Conservation (phyloP, 768 basidiomycete genomes). For the Suillus variegatus region DNA sequence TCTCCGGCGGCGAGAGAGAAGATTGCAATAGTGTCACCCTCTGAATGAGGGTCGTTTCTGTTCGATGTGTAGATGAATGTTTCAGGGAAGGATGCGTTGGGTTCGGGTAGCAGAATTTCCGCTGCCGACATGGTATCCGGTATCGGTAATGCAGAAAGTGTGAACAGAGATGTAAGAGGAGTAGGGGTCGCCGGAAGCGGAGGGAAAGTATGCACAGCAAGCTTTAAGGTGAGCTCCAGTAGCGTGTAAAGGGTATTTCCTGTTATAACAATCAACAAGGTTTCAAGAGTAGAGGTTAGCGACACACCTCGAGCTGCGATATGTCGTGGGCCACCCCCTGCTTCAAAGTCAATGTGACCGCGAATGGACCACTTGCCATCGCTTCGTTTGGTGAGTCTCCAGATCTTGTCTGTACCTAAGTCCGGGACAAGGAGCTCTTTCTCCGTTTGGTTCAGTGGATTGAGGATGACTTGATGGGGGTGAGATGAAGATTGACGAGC, state of each 20-base stretch:
- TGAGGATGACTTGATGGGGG: conserved; percentile 66
- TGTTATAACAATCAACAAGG: conserved; percentile 25
- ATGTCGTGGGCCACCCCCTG: conserved; percentile 74
- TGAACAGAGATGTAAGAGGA: conserved; percentile 41
- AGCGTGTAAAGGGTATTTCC: conserved; percentile 67
- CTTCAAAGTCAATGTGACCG: conserved; percentile 48
- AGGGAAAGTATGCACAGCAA: conserved; percentile 57
- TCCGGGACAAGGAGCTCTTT: conserved; percentile 72
- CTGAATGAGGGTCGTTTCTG: conserved; percentile 67
- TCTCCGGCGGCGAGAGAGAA: conserved; percentile 53
- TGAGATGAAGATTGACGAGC: conserved; percentile 74
- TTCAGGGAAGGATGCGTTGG: conserved; percentile 51
- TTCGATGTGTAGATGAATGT: conserved; percentile 75
- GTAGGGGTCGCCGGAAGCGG: conserved; percentile 42
- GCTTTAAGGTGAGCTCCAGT: conserved; percentile 61
- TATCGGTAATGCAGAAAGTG: conserved; percentile 46
- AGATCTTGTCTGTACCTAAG: conserved; percentile 72
- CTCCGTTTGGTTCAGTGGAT: conserved; percentile 42
- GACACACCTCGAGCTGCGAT: conserved; percentile 56
- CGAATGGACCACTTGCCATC: conserved; percentile 51
- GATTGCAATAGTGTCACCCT: conserved; percentile 73
- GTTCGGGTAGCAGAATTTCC: conserved; percentile 63
- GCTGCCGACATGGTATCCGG: conserved; percentile 62
- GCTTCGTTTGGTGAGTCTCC: conserved; percentile 47
- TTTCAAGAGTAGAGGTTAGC: neutral